Percentiles rank a stretch among this genome's conserved stretches.
phyloP scores from a whole-genome alignment of 2,329 filamentous ascomycete genomes.

The Sarocladium brachiariae region DNA sequence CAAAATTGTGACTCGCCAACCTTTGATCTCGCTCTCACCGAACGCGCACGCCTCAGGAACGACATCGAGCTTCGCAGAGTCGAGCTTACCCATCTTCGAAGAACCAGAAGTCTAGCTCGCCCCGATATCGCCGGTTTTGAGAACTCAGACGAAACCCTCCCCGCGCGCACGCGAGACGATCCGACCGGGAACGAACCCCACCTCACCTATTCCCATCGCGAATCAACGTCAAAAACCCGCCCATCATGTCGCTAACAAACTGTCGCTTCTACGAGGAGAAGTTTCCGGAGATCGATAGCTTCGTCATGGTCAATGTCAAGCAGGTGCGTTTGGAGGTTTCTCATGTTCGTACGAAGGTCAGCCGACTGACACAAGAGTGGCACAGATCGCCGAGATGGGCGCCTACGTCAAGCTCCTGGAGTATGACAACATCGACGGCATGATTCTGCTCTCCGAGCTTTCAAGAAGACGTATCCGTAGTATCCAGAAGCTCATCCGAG shows the following conservation, averaged over 20 bases:
- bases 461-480: conserved; percentile 96
- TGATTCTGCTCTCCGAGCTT: conserved; percentile 97
- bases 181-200: conserved; percentile 24
- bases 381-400: conserved; percentile 96
- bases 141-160: not conserved
- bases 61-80: conserved; percentile 8
- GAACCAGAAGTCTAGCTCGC: not conserved
- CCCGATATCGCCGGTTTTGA: not conserved
- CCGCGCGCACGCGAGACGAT: conserved; percentile 18
- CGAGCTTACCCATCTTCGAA: conserved; percentile 4
- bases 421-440: conserved; percentile 99
- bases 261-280: conserved; percentile 98
- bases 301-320: conserved; percentile 99
- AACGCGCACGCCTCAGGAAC: not conserved
- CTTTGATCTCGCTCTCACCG: conserved; percentile 7
- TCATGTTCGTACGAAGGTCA: conserved; percentile 1
- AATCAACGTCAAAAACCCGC: conserved; percentile 29
- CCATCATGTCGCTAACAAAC: conserved; percentile 89
- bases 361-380: conserved; percentile 11
- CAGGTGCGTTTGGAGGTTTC: conserved; percentile 52
- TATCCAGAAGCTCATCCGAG: conserved; percentile 98
- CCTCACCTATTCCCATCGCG: conserved; percentile 20
- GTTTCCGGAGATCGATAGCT: conserved; percentile 92
- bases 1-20: conserved; percentile 37
- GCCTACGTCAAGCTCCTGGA: conserved; percentile 99